Percentiles rank a stretch among this genome's conserved stretches.
phyloP scores from a whole-genome alignment of 108 stramenopile genomes.

The Pseudonitzschia pungens region DNA sequence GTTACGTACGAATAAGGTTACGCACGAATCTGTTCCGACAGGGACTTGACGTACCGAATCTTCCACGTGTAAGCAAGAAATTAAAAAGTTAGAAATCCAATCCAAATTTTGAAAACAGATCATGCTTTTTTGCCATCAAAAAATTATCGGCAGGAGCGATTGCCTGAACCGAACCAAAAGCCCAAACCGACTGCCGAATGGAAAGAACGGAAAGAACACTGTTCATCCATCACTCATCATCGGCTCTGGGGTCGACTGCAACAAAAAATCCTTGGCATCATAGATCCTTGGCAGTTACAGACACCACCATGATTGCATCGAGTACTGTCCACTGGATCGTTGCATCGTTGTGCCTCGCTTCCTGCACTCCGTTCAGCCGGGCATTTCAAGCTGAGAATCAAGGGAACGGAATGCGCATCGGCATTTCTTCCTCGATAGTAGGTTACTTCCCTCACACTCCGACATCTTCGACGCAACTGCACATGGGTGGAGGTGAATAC shows the following conservation, averaged over 20 bases:
- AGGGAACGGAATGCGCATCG: not conserved
- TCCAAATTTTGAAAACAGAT: too few relatives aligned
- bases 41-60: too few relatives aligned
- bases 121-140: not conserved
- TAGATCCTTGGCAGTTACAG: not conserved
- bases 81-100: too few relatives aligned
- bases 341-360: not conserved
- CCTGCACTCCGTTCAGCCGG: not conserved
- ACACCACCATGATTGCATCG: not conserved
- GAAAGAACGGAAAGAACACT: not conserved
- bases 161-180: not conserved
- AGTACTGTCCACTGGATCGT: not conserved
- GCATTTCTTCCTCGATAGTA: not conserved
- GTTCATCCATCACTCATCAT: not conserved
- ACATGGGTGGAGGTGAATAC: not conserved
- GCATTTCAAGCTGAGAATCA: conserved; percentile 1
- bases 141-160: not conserved
- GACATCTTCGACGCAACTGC: conserved; percentile 1
- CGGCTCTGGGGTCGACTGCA: not conserved
- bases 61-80: not conserved
- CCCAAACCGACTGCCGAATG: not conserved
- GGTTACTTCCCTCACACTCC: too few relatives aligned
- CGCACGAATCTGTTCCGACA: too few relatives aligned
- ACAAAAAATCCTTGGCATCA: not conserved
- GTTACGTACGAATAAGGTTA: too few relatives aligned